Evolutionary conservation across 2,329 filamentous ascomycete species (phyloP), one percentile per base, ranked within the genome.

Genomic region (Cyphellophora europaea): DNA sequence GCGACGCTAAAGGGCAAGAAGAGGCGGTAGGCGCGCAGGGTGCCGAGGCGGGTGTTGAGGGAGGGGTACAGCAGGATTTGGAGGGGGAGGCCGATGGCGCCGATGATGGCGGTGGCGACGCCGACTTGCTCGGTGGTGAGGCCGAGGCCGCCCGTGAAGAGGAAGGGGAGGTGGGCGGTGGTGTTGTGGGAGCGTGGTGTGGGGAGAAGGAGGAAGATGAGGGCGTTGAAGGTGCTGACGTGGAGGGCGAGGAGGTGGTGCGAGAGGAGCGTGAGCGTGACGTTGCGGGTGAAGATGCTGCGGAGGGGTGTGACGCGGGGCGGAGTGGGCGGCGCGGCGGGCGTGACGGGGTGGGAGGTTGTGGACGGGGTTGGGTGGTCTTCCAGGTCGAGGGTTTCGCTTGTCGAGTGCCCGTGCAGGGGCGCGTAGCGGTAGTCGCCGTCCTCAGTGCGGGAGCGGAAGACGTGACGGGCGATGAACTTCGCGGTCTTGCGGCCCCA

Each of bases 171-270:
- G 30, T 33, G 53, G 18, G 42, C 25, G 13, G 43, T 18, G 10
- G 34, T 19, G 40, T 49, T 49, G 25, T 30, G 12, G 42, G 66
- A 74, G 4, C 79, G 76, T 0, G 80, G 78, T 0, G 80, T 82
- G 1, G 82, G 84, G 30, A 88, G 67, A 56, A 88, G 87, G 33
- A 85, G 69, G 41, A 83, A 82, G 64, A 79, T 84, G 29, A 88
- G 71, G 2, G 79, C 73, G 52, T 83, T 81, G 63, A 86, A 88
- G 17, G 81, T 79, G 40, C 78, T 80, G 49, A 85, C 67, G 58
- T 85, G 80, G 50, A 85, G 76, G 43, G 81, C 77, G 47, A 83
- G 76, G 32, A 85, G 71, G 19, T 77, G 77, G 43, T 79, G 77
- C 16, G 69, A 71, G 31, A 82, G 51, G 3, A 86, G 54, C 0